Percentiles rank a stretch among this genome's conserved stretches.
These are phyloP conservation scores for Oehlia diaphana DNA, from an alignment of 192 early-diverging fungal species.

Conservation along the genomic window DNA sequence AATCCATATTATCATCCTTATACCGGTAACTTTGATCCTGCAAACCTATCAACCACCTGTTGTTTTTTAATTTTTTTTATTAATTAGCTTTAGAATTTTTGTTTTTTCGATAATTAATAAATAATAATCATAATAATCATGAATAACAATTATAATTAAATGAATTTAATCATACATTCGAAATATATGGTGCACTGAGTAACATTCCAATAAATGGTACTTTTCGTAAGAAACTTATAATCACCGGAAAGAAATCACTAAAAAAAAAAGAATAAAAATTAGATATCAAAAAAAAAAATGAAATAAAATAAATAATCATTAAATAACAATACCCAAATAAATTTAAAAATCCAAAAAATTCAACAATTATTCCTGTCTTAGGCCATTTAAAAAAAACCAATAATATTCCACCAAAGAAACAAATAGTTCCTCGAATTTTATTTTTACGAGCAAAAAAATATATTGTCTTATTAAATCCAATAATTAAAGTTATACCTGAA, in stretches of 20 bases:
- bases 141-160: not conserved
- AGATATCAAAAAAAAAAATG: not conserved
- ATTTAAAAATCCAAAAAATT: conserved; percentile 95
- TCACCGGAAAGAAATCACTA: conserved; percentile 97
- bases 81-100: no score
- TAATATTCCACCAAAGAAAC: conserved; percentile 86
- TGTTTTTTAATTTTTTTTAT: not conserved
- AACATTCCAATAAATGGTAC: conserved; percentile 89
- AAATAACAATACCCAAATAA: conserved; percentile 78
- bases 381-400: conserved; percentile 92
- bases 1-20: conserved; percentile 22
- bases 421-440: conserved; percentile 87
- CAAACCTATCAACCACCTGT: conserved; percentile 53
- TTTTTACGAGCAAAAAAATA: conserved; percentile 82
- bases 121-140: not conserved
- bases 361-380: conserved; percentile 83
- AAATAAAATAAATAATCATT: not conserved
- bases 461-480: conserved; percentile 86
- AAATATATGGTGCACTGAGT: conserved; percentile 80
- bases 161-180: conserved; percentile 52
- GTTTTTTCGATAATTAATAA: not conserved
- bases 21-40: conserved; percentile 60
- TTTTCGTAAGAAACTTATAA: conserved; percentile 82
- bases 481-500: conserved; percentile 83
- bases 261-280: conserved; percentile 2